Evolutionary conservation across 208 protist species (phyloP), one percentile per base, ranked within the genome.

Genomic region (Kentomonas sorsogonicus): DNA sequence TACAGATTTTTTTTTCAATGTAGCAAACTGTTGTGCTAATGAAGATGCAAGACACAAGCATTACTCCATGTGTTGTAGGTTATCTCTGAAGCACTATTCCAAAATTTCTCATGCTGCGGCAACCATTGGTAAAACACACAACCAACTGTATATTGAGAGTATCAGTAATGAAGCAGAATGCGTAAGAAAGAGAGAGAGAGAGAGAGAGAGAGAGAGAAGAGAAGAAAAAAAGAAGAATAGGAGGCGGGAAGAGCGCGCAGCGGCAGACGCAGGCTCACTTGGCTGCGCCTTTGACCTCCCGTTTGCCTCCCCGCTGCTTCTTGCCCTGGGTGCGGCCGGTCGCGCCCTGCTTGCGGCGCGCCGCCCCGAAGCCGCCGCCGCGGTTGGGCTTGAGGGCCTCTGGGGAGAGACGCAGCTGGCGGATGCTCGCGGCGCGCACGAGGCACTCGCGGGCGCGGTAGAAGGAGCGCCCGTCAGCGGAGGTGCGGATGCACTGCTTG

Each of bases 351-450:
- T n/a, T n/a, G n/a, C n/a, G n/a, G n/a, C n/a, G n/a, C n/a, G n/a
- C n/a, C n/a, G n/a, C n/a, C n/a, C n/a, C n/a, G n/a, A n/a, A n/a
- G n/a, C n/a, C n/a, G n/a, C n/a, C n/a, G n/a, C n/a, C n/a, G n/a
- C n/a, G n/a, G n/a, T n/a, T n/a, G n/a, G 18, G 27, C 47, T 38
- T 23, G 10, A 93, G 57, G 23, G 74, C 81, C 16, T 63, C 71
- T 10, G 85, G 79, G 22, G 84, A 83, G 74, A 94, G 83, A 23
- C 83, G 87, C 45, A 94, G 69, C 22, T 82, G 89, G 50, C 74
- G 67, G 10, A 94, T 72, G 53, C 79, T 88, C 4, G 83, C 74
- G 25, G 83, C 87, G 25, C 87, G 81, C 27, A 94, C 58, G 11
- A 91, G 72, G 29, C 64, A 72, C 64, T 94, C 83, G 16, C 83